A percentile compares a stretch with the other conserved stretches of the same genome.
phyloP scores from a whole-genome alignment of 305 asterid genomes.

The Coffea humblotiana region DNA sequence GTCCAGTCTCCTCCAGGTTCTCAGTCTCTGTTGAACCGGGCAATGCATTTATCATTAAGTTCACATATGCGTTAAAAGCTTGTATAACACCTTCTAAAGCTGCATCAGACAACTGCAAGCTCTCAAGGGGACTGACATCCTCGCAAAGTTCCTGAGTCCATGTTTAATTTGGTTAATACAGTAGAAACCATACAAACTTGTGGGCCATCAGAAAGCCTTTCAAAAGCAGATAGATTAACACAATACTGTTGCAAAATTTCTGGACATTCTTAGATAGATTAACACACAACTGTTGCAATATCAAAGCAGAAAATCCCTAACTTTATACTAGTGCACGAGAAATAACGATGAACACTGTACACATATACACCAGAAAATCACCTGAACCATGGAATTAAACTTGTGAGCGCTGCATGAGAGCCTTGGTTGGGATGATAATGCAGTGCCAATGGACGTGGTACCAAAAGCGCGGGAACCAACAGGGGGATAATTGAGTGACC shows the following conservation, averaged over 20 bases:
- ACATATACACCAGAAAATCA: conserved; percentile 10
- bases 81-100: conserved; percentile 75
- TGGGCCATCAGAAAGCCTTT: not conserved
- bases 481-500: conserved; percentile 60
- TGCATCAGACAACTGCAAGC: conserved; percentile 57
- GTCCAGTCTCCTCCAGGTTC: conserved; percentile 62
- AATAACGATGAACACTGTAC: not conserved
- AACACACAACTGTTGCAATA: not conserved
- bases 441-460: conserved; percentile 34
- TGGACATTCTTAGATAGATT: not conserved
- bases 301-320: not conserved
- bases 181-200: not conserved
- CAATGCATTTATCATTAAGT: conserved; percentile 66
- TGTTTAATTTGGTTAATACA: not conserved
- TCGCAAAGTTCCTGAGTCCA: conserved; percentile 67
- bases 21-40: conserved; percentile 74
- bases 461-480: conserved; percentile 61
- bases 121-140: conserved; percentile 78
- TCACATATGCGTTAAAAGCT: conserved; percentile 59
- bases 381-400: conserved; percentile 87
- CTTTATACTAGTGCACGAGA: not conserved
- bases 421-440: conserved; percentile 54
- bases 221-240: not conserved
- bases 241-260: not conserved
- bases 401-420: conserved; percentile 78